These are phyloP conservation scores for Dictyostelium purpureum DNA, from an alignment of 78 protist genomes.

Conservation along the genomic window DNA sequence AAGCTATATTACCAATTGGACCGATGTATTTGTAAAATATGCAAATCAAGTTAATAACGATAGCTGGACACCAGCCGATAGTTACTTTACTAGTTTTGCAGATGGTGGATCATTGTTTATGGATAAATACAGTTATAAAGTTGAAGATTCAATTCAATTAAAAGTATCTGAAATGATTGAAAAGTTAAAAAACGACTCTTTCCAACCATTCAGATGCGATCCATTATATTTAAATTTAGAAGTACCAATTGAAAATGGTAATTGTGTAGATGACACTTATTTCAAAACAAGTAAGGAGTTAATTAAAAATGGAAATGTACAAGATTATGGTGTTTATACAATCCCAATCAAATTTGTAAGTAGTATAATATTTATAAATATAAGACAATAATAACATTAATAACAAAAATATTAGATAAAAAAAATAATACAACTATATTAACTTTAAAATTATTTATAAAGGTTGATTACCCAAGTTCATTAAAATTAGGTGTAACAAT, in stretches of 20 bases:
- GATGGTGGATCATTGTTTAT: background rate
- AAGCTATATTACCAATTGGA: slow-evolving; percentile 2
- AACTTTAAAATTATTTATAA: background rate
- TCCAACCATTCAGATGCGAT: slow-evolving; percentile 13
- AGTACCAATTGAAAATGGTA: background rate
- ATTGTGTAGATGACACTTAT: background rate
- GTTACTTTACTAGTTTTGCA: background rate
- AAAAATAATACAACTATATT: background rate
- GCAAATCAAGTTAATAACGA: background rate
- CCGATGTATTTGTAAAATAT: background rate
- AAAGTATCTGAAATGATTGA: background rate
- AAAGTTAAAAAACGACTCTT: background rate
- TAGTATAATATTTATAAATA: background rate
- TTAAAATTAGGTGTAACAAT: slow-evolving; percentile 18
- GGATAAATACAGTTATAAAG: background rate
- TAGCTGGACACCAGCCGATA: background rate
- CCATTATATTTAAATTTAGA: background rate
- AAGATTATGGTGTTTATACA: background rate
- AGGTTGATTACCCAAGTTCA: slow-evolving; percentile 15
- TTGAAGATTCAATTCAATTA: background rate
- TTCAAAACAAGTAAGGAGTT: background rate
- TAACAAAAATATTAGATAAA: background rate
- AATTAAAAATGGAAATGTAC: too few species aligned
- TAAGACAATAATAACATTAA: background rate
- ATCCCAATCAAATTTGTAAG: slow-evolving; percentile 45